Evolutionary conservation across 306 rosid genomes (phyloP).

Genomic region (Cicer bijugum): DNA sequence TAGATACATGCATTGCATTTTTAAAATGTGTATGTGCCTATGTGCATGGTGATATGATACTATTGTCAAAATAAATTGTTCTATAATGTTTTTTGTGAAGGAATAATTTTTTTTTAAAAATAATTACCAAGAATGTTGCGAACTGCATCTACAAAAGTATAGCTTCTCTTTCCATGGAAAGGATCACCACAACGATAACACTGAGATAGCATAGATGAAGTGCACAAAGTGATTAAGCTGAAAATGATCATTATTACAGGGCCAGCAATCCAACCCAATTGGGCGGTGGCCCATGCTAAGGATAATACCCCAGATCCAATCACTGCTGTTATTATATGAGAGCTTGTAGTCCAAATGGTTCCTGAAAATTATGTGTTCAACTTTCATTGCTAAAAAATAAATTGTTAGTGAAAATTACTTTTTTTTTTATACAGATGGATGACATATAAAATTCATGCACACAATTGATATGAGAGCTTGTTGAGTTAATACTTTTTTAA

Average conservation of each 20-base stretch:
- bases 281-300: constrained; percentile 64
- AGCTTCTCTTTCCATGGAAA: constrained; percentile 49
- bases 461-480: no score
- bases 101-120: no score
- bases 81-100: no score
- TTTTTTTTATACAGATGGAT: no score
- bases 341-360: constrained; percentile 59
- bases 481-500: no score
- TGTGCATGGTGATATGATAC: no score
- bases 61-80: neutral
- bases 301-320: constrained; percentile 68
- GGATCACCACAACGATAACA: constrained; percentile 58
- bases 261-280: constrained; percentile 69
- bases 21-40: neutral
- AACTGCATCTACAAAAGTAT: constrained; percentile 55
- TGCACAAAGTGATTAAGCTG: constrained; percentile 46
- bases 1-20: neutral
- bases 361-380: constrained; percentile 34
- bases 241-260: constrained; percentile 49
- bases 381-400: neutral
- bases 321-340: constrained; percentile 68
- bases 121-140: constrained; percentile 57
- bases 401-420: neutral
- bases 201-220: constrained; percentile 49
- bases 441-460: no score